These are phyloP conservation scores for Nematocida major DNA, from an alignment of 371 early-diverging fungal species.

Conservation along the genomic window DNA sequence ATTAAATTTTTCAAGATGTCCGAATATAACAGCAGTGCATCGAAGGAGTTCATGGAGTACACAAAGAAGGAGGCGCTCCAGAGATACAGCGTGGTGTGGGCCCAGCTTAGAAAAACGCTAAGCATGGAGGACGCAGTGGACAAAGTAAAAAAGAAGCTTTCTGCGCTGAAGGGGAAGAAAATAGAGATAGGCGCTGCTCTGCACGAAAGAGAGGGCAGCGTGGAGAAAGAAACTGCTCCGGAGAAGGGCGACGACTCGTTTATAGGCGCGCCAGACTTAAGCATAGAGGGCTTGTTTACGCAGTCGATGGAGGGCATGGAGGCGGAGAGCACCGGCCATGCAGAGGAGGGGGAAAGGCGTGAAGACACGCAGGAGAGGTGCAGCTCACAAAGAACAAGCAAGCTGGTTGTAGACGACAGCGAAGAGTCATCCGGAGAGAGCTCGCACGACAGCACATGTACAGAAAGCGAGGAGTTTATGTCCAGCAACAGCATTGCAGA, in stretches of 20 bases:
- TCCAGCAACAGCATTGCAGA: not conserved
- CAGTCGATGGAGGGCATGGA: not conserved
- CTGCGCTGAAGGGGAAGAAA: not conserved
- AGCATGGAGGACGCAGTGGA: conserved; percentile 20
- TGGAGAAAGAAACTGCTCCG: not conserved
- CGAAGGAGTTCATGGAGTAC: conserved; percentile 4
- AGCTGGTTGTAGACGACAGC: not conserved
- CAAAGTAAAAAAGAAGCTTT: conserved; percentile 19
- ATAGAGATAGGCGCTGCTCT: not conserved
- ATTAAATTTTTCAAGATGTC: conserved; percentile 26
- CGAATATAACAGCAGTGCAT: conserved; percentile 2
- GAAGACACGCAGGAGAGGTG: not conserved
- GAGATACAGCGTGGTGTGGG: not conserved
- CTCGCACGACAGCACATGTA: not conserved
- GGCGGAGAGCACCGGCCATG: not conserved
- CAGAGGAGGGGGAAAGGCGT: not conserved
- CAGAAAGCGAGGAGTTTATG: not conserved
- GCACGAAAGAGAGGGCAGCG: not conserved
- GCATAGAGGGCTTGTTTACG: conserved; percentile 18
- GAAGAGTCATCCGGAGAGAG: not conserved
- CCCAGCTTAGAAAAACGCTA: not conserved
- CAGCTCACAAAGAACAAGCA: not conserved
- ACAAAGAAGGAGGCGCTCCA: conserved; percentile 33
- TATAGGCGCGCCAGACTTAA: conserved; percentile 23
- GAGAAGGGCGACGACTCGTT: conserved; percentile 6